phyloP scores from a whole-genome alignment of 106 monocot species.

The Acorus calamus region DNA sequence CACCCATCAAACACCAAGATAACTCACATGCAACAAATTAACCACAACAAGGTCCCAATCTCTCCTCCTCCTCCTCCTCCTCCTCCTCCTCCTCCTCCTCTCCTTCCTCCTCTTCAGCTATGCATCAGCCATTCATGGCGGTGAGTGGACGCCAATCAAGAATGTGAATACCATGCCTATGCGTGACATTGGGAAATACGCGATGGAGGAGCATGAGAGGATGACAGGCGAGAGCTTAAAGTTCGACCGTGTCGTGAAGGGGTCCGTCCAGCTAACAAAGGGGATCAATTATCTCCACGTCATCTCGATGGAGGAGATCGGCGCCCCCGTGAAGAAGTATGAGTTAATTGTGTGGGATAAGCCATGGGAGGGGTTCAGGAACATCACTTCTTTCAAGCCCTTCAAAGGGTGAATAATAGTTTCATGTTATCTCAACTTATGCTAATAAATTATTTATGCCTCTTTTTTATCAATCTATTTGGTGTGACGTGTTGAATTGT shows the following conservation, averaged over 20 bases:
- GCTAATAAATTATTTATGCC: no score
- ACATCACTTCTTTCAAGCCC: constrained; percentile 29
- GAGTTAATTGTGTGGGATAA: constrained; percentile 39
- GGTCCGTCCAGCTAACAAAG: constrained; percentile 35
- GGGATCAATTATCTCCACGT: constrained; percentile 32
- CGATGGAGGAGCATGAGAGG: constrained; percentile 34
- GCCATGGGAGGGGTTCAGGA: constrained; percentile 16
- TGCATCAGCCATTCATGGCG: not conserved
- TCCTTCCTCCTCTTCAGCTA: not conserved
- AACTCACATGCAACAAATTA: no score
- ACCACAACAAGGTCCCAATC: constrained; percentile 8
- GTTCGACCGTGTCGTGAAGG: constrained; percentile 27
- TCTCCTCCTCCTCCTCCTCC: constrained; percentile 1
- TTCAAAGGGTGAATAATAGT: not conserved
- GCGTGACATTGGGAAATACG: constrained; percentile 27
- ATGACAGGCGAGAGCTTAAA: constrained; percentile 1
- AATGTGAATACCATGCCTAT: constrained; percentile 23
- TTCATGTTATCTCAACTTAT: no score
- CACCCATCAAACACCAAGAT: no score
- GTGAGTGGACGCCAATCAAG: constrained; percentile 33
- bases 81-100: not conserved
- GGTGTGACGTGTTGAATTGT: no score
- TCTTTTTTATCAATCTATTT: no score
- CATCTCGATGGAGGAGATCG: constrained; percentile 19
- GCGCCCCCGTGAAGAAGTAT: not conserved